Evolutionary conservation across 2,329 filamentous ascomycete genomes (phyloP), one percentile per base, ranked within the genome.

Genomic region (Aspergillus hiratsukae): DNA sequence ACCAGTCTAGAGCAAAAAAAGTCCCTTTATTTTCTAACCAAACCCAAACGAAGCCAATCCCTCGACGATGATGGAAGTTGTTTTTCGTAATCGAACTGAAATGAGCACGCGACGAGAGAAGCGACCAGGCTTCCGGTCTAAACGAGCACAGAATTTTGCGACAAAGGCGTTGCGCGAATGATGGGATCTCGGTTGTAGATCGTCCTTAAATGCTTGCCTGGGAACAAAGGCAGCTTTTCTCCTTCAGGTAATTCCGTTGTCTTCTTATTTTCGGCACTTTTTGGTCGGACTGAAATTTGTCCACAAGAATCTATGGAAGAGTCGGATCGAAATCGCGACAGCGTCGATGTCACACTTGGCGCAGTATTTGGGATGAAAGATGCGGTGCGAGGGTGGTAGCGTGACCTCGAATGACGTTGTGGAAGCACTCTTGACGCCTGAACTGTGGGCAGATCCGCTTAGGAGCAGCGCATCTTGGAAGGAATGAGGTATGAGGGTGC

Each of bases 331-430:
- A 55, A 31, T 59, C 25, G 57, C 56, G 56, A 56, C 45, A 27
- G 49, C 28, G 41, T 41, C 27, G 27, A 54, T 51, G 46, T 56
- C 58, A 55, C 48, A 56, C 48, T 28, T 54, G 52, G 62, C 53
- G 59, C 58, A 54, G 58, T 51, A 64, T 64, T 61, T 64, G 56
- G 61, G 49, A 58, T 56, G 55, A 55, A 43, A 37, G 46, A 46
- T 51, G 55, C 17, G 55, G 56, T 46, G 35, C 25, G 45, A 43
- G 37, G 56, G 31, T 63, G 64, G 64, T 70, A 69, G 67, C 64
- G 68, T 70, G 68, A 71, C 60, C 64, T 66, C 55, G 58, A 60
- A 69, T 69, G 66, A 71, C 64, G 68, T 68, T 68, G 62, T 54
- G 31, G 57, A 62, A 66, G 64, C 64, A 64, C 65, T 61, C 64